Base-by-base conservation (phyloP, 1,139 yeast genomes). In the Schwanniomyces etchellsii region DNA sequence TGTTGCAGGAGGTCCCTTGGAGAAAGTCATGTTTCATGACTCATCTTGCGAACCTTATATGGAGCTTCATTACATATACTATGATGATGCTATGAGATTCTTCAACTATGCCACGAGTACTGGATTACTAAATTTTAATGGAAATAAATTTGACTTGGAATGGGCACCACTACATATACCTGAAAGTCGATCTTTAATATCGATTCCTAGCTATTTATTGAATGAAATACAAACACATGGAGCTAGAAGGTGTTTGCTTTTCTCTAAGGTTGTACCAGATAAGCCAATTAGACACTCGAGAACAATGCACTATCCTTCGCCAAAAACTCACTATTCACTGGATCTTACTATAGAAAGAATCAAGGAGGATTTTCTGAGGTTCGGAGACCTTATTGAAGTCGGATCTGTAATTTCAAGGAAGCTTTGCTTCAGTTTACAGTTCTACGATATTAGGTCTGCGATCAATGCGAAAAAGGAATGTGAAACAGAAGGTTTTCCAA, bases 1-100 rank as follows among this genome's bases (percentile, higher is more conserved):
- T 39, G 62, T 82, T 0, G 60, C 70, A 43, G 94, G 95, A 0
- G 95, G 95, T 0, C 86, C 91, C 0, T 55, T 84, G 28, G 88
- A 81, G 41, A 68, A 65, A 37, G 48, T 81, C 2, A 57, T 52
- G 2, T 49, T 28, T 22, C 43, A 46, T 28, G 51, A 48, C 5
- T 38, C 40, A 11, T 39, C 38, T 9, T 24, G 20, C 13, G 24
- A 23, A 10, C 39, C 45, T 6, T 18, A 25, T 2, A 32, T 80
- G 12, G 79, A 77, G 40, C 38, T 82, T 2, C 64, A 70, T 44
- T 85, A 80, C 46, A 48, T 74, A 20, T 65, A 55, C 20, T 63
- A 72, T 1, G 66, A 64, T 16, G 73, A 73, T 47, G 94, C 94
- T 0, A 45, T 47, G 6, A 56, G 55, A 3, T 85, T 85, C 50